Conservation (phyloP, 2,329 filamentous ascomycete genomes). For the Xenoacremonium recifei region DNA sequence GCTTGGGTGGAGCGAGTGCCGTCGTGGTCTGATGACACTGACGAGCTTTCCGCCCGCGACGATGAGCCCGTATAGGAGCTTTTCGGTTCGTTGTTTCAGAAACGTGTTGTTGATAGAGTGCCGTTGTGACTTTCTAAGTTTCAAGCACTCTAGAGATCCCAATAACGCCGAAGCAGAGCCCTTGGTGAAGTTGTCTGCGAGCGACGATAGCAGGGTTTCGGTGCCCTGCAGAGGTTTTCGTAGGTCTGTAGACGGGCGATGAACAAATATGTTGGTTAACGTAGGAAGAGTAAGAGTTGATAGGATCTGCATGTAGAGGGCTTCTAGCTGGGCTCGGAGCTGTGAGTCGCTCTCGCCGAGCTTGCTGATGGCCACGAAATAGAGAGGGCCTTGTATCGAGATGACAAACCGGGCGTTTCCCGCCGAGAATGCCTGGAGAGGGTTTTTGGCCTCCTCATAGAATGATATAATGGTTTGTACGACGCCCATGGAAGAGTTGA, state of each 20-base stretch:
- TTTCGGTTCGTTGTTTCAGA: constrained; percentile 72
- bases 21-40: constrained; percentile 89
- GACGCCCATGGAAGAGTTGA: constrained; percentile 92
- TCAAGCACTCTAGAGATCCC: constrained; percentile 90
- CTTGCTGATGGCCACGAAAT: constrained; percentile 89
- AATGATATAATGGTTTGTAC: constrained; percentile 98
- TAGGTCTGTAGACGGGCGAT: constrained; percentile 90
- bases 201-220: constrained; percentile 82
- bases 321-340: constrained; percentile 82
- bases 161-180: constrained; percentile 88
- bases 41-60: constrained; percentile 91
- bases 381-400: constrained; percentile 79
- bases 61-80: constrained; percentile 87
- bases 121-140: constrained; percentile 83
- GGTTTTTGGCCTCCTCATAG: constrained; percentile 78
- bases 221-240: constrained; percentile 88
- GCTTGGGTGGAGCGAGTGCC: constrained; percentile 92
- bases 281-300: constrained; percentile 90
- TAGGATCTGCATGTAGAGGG: constrained; percentile 96
- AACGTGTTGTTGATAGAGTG: constrained; percentile 84
- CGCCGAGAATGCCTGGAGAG: constrained; percentile 81
- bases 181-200: constrained; percentile 91
- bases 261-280: constrained; percentile 81
- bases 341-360: constrained; percentile 91
- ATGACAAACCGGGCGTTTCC: constrained; percentile 84